These are phyloP conservation scores for Calocybe indica DNA, from an alignment of 768 basidiomycete genomes.

Conservation along the genomic window DNA sequence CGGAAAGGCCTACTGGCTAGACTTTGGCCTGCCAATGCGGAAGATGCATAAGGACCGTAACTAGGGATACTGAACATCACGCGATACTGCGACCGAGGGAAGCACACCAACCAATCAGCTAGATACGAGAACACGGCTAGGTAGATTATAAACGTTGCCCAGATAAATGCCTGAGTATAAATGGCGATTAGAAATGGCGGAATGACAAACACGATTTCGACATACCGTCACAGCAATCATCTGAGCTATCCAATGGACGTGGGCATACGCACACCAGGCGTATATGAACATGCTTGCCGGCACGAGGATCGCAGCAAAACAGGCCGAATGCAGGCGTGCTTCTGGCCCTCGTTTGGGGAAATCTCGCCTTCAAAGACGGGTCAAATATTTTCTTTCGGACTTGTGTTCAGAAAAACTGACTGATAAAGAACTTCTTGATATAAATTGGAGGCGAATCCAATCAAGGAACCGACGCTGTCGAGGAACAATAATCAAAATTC, in stretches of 20 bases:
- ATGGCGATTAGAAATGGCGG: constrained; percentile 1
- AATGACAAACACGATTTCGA: not conserved
- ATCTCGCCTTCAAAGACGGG: constrained; percentile 19
- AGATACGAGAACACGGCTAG: constrained; percentile 55
- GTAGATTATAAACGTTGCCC: constrained; percentile 48
- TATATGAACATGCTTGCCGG: constrained; percentile 67
- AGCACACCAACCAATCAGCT: constrained; percentile 48
- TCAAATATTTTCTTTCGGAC: not conserved
- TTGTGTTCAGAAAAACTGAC: constrained; percentile 20
- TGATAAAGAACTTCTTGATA: constrained; percentile 46
- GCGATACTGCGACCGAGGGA: not conserved
- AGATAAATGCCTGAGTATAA: constrained; percentile 38
- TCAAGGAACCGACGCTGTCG: constrained; percentile 47
- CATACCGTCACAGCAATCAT: constrained; percentile 44
- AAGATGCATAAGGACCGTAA: constrained; percentile 60
- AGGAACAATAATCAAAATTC: not conserved
- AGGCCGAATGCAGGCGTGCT: constrained; percentile 55
- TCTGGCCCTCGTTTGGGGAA: constrained; percentile 37
- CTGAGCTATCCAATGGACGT: constrained; percentile 56
- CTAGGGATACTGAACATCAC: constrained; percentile 13
- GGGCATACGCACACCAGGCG: constrained; percentile 55
- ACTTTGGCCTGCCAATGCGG: constrained; percentile 63
- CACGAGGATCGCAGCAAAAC: constrained; percentile 46
- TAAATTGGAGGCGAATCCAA: constrained; percentile 41
- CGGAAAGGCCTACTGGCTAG: constrained; percentile 38